Evolutionary conservation across 1,284 basidiomycete genomes (phyloP), one percentile per base, ranked within the genome.

Genomic region (Ceratorhiza oryzae-sativae): DNA sequence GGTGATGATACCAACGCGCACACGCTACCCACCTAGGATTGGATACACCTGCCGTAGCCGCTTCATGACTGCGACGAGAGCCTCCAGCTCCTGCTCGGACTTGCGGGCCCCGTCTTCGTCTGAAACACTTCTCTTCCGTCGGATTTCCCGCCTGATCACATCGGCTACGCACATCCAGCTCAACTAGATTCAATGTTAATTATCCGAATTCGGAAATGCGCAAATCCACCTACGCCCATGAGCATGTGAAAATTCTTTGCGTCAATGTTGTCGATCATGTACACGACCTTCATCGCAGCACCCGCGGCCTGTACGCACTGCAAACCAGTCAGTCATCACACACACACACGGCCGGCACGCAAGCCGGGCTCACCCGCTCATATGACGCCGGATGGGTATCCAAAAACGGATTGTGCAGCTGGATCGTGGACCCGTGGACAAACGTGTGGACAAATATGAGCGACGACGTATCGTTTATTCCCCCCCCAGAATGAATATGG

Each of bases 101-200:
- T 87, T 86, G 68, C 83, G 81, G 61, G 83, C 68, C 30, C 67
- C 59, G 25, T 45, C 70, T 45, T 84, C 77, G 84, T 85, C 76
- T 86, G 80, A 48, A 86, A 82, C 39, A 86, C 85, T 27, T 84
- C 79, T 77, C 88, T 86, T 73, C 87, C 80, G 74, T 85, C 80
- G 72, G 85, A 73, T 83, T 27, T 92, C 88, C 58, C 86, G 83
- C 71, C 88, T 84, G 70, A 91, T 80, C 12, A 87, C 86, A 77
- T 89, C 88, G 65, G 88, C 87, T 27, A 85, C 86, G 65, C 83
- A 84, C 18, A 87, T 87, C 89, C 90, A 91, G 76, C 90, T 91
- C 27, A 68, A 46, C 65, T 68, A 27, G n/a, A n/a, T 32, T 55
- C 72, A 42, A 65, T n/a, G 25, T 55, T 55, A 55, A 55, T 55